Evolutionary conservation across 2,329 filamentous ascomycete species (phyloP).

Genomic region (Cephalotrichum gorgonifer): DNA sequence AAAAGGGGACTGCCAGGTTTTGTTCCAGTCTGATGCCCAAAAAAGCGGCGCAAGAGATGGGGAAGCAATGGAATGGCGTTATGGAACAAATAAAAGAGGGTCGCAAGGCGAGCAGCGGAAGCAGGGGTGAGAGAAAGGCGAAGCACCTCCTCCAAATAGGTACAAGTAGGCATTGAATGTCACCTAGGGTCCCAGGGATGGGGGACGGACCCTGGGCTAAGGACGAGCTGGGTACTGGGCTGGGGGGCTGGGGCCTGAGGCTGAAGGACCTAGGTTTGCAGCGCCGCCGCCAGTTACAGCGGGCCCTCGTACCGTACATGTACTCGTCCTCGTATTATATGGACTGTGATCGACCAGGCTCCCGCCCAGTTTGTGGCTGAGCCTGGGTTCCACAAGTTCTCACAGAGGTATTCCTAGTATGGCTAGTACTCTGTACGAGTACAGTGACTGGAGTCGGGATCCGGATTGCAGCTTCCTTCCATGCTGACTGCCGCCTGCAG

Average conservation of each 20-base stretch:
- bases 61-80: not conserved
- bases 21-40: not conserved
- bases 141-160: not conserved
- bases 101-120: not conserved
- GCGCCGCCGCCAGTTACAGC: not conserved
- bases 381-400: too few species aligned
- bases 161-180: not conserved
- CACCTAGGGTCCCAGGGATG: too few species aligned
- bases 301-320: too few species aligned
- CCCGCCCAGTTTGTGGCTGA: not conserved
- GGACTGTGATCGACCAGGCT: too few species aligned
- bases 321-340: too few species aligned
- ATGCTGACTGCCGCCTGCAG: too few species aligned
- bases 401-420: too few species aligned
- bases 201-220: not conserved
- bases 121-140: not conserved
- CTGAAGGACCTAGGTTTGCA: not conserved
- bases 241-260: not conserved
- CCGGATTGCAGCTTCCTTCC: too few species aligned
- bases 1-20: not conserved
- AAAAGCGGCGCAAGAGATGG: not conserved
- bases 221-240: not conserved
- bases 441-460: too few species aligned
- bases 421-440: too few species aligned
- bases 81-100: not conserved